Conservation (phyloP, 768 basidiomycete genomes). For the Naganishia onofrii region DNA sequence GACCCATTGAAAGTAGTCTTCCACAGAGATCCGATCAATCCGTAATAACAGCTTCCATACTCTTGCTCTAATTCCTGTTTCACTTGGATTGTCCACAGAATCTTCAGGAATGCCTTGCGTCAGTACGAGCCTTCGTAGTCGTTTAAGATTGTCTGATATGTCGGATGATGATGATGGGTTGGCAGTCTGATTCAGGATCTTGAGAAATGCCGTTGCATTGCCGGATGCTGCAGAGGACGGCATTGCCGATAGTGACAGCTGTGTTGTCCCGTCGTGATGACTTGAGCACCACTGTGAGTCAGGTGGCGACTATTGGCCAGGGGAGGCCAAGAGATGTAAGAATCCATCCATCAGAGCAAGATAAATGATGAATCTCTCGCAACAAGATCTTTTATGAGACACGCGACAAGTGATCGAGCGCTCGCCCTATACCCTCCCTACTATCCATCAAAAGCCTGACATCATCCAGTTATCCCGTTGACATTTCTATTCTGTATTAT, state of each 20-base stretch:
- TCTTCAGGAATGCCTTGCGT: conserved; percentile 42
- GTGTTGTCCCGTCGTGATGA: not conserved
- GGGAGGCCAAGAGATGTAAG: too few relatives aligned
- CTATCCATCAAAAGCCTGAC: not conserved
- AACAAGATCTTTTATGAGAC: not conserved
- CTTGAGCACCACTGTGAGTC: not conserved
- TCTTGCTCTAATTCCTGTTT: conserved; percentile 39
- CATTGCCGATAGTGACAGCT: not conserved
- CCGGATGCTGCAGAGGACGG: not conserved
- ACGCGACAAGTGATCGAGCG: not conserved
- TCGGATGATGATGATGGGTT: conserved; percentile 27
- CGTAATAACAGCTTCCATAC: conserved; percentile 93
- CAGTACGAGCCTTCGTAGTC: conserved; percentile 78
- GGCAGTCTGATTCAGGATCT: conserved; percentile 16
- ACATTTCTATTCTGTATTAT: not conserved
- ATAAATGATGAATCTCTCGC: too few relatives aligned
- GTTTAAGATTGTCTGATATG: conserved; percentile 55
- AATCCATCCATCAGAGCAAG: too few relatives aligned
- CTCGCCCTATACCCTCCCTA: not conserved
- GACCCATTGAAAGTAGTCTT: conserved; percentile 54
- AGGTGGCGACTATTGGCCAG: not conserved
- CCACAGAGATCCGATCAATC: conserved; percentile 72
- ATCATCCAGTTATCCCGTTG: not conserved
- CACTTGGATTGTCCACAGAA: conserved; percentile 12
- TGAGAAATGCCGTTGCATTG: conserved; percentile 1